phyloP scores from a whole-genome alignment of 352 stramenopile species.

The Pythium phragmiticola region DNA sequence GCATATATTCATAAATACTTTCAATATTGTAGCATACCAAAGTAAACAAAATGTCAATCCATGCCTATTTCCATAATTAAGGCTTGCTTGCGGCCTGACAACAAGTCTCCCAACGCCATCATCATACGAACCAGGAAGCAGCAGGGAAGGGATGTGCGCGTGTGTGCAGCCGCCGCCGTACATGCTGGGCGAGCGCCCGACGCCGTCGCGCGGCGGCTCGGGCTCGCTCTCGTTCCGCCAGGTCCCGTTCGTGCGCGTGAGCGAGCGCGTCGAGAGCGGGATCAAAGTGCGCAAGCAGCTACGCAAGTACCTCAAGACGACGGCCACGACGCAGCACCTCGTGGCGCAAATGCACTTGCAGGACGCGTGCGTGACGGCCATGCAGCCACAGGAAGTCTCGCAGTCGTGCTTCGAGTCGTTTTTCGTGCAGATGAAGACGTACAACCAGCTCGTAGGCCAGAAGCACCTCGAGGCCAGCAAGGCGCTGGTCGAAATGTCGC shows the following conservation, averaged over 20 bases:
- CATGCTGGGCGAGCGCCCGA: constrained; percentile 78
- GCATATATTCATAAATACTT: constrained; percentile 3
- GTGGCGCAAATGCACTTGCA: constrained; percentile 80
- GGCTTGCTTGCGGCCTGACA: constrained; percentile 5
- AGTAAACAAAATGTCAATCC: not conserved
- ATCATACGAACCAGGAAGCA: not conserved
- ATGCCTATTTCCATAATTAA: constrained; percentile 1
- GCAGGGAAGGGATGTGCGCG: constrained; percentile 23
- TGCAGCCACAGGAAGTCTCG: constrained; percentile 78
- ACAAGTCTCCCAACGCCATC: constrained; percentile 3
- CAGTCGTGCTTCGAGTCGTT: constrained; percentile 81
- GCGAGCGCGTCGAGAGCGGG: constrained; percentile 74
- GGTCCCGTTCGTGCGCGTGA: constrained; percentile 80
- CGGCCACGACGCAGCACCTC: constrained; percentile 71
- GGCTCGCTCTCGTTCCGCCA: constrained; percentile 66
- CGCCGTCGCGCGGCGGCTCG: constrained; percentile 48
- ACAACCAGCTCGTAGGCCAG: constrained; percentile 77
- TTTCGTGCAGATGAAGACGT: constrained; percentile 72
- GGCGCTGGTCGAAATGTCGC: constrained; percentile 73
- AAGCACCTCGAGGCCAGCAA: constrained; percentile 79
- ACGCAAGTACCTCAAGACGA: constrained; percentile 81
- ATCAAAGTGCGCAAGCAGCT: constrained; percentile 82
- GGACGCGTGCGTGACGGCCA: constrained; percentile 67
- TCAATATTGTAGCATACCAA: not conserved
- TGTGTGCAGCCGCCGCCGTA: constrained; percentile 60